Conservation (phyloP, 345 rosid genomes). For the Anacardium occidentale region DNA sequence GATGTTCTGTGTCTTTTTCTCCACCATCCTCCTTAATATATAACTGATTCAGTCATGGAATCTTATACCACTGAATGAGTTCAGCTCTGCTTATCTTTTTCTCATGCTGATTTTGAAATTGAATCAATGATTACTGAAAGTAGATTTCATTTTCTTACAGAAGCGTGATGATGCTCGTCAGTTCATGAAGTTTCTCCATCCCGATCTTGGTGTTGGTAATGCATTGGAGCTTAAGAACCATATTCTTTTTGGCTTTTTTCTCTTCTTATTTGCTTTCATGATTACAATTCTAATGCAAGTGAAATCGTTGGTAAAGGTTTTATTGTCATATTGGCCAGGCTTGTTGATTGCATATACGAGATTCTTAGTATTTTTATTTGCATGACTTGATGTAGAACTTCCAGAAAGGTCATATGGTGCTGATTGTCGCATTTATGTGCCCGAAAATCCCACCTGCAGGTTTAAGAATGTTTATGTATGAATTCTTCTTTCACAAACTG, state of each 20-base stretch:
- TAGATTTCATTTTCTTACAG: slow-evolving; percentile 37
- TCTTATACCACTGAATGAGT: neutral
- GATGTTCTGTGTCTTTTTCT: too few relatives aligned
- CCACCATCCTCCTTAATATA: too few relatives aligned
- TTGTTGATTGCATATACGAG: slow-evolving; percentile 5
- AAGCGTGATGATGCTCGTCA: slow-evolving; percentile 94
- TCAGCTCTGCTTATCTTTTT: neutral
- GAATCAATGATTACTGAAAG: slow-evolving; percentile 30
- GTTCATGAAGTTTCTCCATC: slow-evolving; percentile 99
- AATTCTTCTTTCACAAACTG: slow-evolving; percentile 55
- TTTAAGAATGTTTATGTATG: slow-evolving; percentile 99
- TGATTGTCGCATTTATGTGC: slow-evolving; percentile 85
- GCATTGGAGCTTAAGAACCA: slow-evolving; percentile 9
- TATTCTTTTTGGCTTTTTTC: slow-evolving; percentile 7
- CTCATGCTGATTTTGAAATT: neutral
- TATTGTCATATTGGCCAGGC: neutral
- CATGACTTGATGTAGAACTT: slow-evolving; percentile 59
- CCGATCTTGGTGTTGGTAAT: slow-evolving; percentile 93
- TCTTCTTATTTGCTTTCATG: neutral
- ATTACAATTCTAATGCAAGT: neutral
- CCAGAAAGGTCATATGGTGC: slow-evolving; percentile 98
- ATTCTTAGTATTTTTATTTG: neutral
- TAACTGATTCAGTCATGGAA: neutral
- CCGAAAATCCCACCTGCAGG: slow-evolving; percentile 91
- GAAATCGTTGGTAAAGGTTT: neutral